These are phyloP conservation scores for Penicillium sp. DNA, from an alignment of 2,329 filamentous ascomycete species.

Conservation along the genomic window DNA sequence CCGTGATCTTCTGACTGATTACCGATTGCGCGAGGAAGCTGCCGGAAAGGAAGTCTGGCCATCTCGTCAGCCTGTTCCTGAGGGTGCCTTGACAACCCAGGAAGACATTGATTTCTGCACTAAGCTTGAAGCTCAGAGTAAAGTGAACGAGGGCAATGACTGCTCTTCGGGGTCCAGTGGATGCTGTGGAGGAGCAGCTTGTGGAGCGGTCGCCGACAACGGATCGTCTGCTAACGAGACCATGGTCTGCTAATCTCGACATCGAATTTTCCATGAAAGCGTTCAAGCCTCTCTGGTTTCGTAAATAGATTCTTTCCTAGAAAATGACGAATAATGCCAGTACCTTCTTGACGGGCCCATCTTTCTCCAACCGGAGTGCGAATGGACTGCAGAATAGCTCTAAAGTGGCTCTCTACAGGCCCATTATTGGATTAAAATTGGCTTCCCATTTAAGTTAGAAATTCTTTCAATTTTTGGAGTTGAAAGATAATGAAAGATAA, in stretches of 20 bases:
- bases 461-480: too few species aligned
- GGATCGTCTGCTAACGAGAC: conserved; percentile 10
- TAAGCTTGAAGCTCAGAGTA: conserved; percentile 16
- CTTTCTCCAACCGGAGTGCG: too few species aligned
- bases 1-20: conserved; percentile 49
- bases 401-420: too few species aligned
- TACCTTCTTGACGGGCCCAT: background rate
- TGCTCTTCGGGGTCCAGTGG: conserved; percentile 14
- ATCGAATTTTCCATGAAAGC: conserved; percentile 1
- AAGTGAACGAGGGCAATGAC: conserved; percentile 6
- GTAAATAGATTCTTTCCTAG: background rate
- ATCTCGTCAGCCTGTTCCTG: conserved; percentile 38
- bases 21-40: conserved; percentile 47
- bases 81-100: conserved; percentile 23
- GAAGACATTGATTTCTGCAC: conserved; percentile 34
- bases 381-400: too few species aligned
- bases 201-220: conserved; percentile 6
- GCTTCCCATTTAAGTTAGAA: background rate
- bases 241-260: conserved; percentile 12
- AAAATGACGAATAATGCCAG: background rate
- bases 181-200: conserved; percentile 22
- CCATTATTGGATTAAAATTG: background rate
- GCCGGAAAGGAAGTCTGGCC: conserved; percentile 54
- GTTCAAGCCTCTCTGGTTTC: background rate
- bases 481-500: background rate